Conservation (phyloP, 345 rosid species). For the Aquilaria yunnanensis region DNA sequence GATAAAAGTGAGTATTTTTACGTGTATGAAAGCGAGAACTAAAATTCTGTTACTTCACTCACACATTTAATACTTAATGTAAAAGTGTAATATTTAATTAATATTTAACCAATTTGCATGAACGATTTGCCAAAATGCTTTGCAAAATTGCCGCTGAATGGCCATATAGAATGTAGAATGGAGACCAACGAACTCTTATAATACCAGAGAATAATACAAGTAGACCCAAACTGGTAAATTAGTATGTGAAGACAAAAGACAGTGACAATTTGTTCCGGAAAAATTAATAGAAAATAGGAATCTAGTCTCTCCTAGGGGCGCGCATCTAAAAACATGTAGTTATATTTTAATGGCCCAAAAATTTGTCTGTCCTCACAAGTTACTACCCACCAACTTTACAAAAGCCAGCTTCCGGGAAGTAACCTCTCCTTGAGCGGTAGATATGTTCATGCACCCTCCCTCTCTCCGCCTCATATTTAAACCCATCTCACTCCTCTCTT, state of each 20-base stretch:
- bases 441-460: slow-evolving; percentile 26
- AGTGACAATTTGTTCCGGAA: slow-evolving; percentile 12
- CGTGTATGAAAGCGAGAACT: too few species aligned
- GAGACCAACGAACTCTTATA: neutral
- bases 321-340: neutral
- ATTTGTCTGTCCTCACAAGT: neutral
- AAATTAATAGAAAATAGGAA: slow-evolving; percentile 6
- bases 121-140: neutral
- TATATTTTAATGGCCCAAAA: neutral
- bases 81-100: neutral
- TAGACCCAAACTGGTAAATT: slow-evolving; percentile 25
- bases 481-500: neutral
- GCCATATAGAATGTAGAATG: neutral
- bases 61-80: too few species aligned
- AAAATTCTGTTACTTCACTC: too few species aligned
- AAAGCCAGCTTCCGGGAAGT: slow-evolving; percentile 48
- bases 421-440: slow-evolving; percentile 16
- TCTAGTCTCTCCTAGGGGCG: neutral
- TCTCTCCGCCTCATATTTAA: slow-evolving; percentile 15
- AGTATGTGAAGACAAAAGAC: slow-evolving; percentile 15
- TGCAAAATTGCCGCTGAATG: neutral
- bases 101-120: neutral
- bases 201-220: neutral
- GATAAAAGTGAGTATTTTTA: too few species aligned
- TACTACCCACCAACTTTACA: slow-evolving; percentile 39